Evolutionary conservation across 2,329 filamentous ascomycete species (phyloP), one percentile per base, ranked within the genome.

Genomic region (Trichoderma guizhouense): DNA sequence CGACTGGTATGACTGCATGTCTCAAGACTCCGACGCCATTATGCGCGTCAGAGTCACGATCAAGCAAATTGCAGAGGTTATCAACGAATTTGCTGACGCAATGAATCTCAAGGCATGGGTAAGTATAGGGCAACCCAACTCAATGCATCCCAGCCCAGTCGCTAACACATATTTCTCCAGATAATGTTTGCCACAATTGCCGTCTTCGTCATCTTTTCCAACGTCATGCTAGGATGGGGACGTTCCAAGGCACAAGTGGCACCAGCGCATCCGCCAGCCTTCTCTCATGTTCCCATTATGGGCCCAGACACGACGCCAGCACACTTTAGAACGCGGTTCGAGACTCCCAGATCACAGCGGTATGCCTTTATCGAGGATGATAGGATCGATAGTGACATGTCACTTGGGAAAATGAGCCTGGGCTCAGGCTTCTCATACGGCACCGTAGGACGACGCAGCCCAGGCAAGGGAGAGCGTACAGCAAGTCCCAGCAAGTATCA

Each of bases 51-150:
- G 91, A 77, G 90, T 97, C 51, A 93, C 92, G 21, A 95, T 94
- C 6, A 92, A 93, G 78, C 96, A 95, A 30, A 92, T 98, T 79
- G 95, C 95, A 1, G 90, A 94, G 78, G 97, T 99, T 53, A 91
- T 98, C 81, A 98, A 98, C 79, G 92, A 92, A 77, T 98, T 98
- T 80, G 91, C 97, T 5, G 94, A 97, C 76, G 91, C 93, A 7
- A 95, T 98, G 81, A 94, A 92, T 74, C 92, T 93, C 81, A 98
- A 98, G 81, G 86, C 87, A 11, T 87, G 87, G 83, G 87, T 89
- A 81, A 75, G 85, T 30, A 53, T 6, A 26, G 5, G 26, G 26
- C 36, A 69, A 12, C 9, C 8, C 18, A 15, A 28, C 32, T 7
- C 5, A 3, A 39, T n/a, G 21, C 1, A 6, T 21, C 8, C 12